A percentile compares a stretch with the other conserved stretches of the same genome.
Conservation (phyloP, 768 basidiomycete species). For the Tricholoma matsutake region DNA sequence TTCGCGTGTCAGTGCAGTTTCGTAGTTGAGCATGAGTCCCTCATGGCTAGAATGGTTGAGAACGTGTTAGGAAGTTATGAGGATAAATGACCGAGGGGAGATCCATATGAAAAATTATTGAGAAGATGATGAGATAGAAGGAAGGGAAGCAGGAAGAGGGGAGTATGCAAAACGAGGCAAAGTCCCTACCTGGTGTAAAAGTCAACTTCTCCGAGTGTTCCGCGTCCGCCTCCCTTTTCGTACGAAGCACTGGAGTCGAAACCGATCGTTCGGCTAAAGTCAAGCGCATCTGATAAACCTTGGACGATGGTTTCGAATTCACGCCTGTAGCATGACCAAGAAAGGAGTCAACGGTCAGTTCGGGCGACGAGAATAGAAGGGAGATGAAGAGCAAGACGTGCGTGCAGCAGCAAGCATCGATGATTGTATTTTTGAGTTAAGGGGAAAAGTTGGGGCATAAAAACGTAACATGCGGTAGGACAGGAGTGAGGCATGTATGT, state of each 20-base stretch:
- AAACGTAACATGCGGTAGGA: background rate
- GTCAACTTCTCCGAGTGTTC: constrained; percentile 83
- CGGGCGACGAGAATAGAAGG: background rate
- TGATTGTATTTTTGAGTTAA: background rate
- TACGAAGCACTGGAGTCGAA: constrained; percentile 59
- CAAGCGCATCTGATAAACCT: constrained; percentile 85
- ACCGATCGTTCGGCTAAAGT: constrained; percentile 90
- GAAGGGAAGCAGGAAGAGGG: constrained; percentile 6
- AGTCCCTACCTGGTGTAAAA: constrained; percentile 79
- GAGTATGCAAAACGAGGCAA: background rate
- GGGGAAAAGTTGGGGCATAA: background rate
- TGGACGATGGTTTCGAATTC: constrained; percentile 87
- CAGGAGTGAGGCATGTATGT: background rate
- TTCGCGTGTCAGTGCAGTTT: constrained; percentile 83
- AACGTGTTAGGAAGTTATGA: background rate
- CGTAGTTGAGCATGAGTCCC: constrained; percentile 89
- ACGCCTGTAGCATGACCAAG: constrained; percentile 35
- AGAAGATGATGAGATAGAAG: background rate
- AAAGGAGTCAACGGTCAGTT: background rate
- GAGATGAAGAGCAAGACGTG: background rate
- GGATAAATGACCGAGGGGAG: background rate
- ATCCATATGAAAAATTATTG: background rate
- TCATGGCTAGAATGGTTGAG: constrained; percentile 79
- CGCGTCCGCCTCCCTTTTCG: constrained; percentile 67
- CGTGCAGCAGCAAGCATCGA: background rate